Evolutionary conservation across 345 rosid species (phyloP), one percentile per base, ranked within the genome.

Genomic region (Ceriops tagal): DNA sequence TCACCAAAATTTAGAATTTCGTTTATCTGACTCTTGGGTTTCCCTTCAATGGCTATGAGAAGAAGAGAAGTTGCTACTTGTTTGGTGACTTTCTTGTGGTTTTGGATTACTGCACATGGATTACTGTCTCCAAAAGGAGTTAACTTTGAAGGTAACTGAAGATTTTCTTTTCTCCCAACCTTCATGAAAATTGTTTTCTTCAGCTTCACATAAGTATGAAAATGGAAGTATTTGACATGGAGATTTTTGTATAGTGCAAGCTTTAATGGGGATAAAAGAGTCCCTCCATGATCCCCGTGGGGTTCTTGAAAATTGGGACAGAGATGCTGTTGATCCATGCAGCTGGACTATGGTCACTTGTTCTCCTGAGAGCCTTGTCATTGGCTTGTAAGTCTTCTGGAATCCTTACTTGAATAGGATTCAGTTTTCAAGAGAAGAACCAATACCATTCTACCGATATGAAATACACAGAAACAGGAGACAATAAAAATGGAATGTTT

Each of bases 341-440:
- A 87, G 96, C 81, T 91, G 97, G 97, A 80, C 96, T 22, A 91
- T 91, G 97, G 86, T 91, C 58, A 91, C 97, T 75, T 91, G 97
- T 73, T 89, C 97, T 57, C 52, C 86, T 27, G 89, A 89, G 56
- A 74, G 80, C 80, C 81, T 91, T 27, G 97, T 91, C 77, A 80
- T 87, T 82, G 91, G 93, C 85, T 77, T 91, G 97, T 91, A 71
- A 86, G 92, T 77, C 56, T 47, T 43, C 49, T 2, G 5, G 18
- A 43, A 43, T 43, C 49, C 19, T 16, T 43, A 43, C 16, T 43
- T 43, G 49, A 43, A 43, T 43, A 43, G 18, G 18, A 43, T 43
- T 43, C 49, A 43, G 15, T 43, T 43, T 43, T 43, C 49, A 43
- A 0, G 49, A 43, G 49, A 43, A 43, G 19, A 11, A 13, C 49